Percentiles rank a stretch among this genome's conserved stretches.
phyloP scores from a whole-genome alignment of 2,329 filamentous ascomycete genomes.

The Verticillium alfalfae region DNA sequence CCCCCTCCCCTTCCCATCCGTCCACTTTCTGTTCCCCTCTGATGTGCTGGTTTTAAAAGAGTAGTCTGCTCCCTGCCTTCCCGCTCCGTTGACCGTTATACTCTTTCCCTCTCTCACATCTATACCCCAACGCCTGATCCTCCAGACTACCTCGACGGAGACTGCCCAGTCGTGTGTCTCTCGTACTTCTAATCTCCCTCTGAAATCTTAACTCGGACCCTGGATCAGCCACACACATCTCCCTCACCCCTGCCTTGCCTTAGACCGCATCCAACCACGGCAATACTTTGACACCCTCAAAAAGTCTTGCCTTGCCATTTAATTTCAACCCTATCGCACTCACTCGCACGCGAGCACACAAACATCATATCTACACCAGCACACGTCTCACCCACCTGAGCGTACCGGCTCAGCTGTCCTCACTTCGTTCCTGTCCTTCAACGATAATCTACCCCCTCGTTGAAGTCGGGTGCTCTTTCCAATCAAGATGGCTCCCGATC shows the following conservation, averaged over 20 bases:
- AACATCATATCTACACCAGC: neutral
- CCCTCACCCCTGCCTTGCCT: neutral
- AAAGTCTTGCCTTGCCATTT: neutral
- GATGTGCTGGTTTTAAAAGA: neutral
- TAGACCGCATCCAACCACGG: neutral
- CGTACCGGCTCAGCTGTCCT: neutral
- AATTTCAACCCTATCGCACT: neutral
- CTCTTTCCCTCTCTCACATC: neutral
- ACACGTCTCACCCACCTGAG: neutral
- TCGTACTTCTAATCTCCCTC: neutral
- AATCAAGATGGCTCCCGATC: constrained; percentile 62
- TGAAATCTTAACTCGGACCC: neutral
- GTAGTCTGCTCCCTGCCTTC: neutral
- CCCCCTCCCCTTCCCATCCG: neutral
- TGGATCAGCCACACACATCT: neutral
- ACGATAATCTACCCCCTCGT: neutral
- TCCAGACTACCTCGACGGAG: neutral
- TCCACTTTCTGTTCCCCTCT: neutral
- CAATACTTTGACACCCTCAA: neutral
- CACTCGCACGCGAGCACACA: neutral
- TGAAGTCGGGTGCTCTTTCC: neutral
- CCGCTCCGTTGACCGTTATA: neutral
- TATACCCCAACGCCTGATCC: neutral
- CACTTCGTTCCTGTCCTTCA: neutral
- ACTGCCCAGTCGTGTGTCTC: neutral